Conservation (phyloP, 371 early-diverging fungal genomes). For the Mucor irregularis region DNA sequence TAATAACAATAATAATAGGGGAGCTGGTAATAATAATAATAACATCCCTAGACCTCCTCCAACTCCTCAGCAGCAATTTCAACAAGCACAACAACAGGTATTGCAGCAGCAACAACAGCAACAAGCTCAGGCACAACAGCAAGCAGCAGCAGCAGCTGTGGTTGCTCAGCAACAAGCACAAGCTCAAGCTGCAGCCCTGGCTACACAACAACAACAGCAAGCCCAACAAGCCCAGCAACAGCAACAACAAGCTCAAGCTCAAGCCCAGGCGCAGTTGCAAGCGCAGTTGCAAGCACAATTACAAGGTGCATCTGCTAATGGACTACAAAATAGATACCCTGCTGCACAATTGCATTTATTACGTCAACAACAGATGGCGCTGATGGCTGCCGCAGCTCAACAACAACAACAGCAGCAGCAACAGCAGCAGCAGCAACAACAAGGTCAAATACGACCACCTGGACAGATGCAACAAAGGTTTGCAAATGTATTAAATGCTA, state of each 20-base stretch:
- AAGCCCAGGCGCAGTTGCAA: constrained; percentile 11
- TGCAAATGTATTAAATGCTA: constrained; percentile 26
- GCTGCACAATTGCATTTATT: constrained; percentile 50
- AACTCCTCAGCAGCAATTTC: constrained; percentile 29
- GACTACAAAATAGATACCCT: constrained; percentile 40
- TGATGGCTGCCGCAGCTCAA: constrained; percentile 32
- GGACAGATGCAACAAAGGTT: constrained; percentile 31
- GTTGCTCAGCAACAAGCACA: constrained; percentile 31
- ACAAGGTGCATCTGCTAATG: constrained; percentile 13
- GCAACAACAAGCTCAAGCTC: constrained; percentile 7
- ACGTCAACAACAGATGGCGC: constrained; percentile 46
- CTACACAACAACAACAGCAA: constrained; percentile 21
- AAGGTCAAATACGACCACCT: constrained; percentile 22
- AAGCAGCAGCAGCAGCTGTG: constrained; percentile 6
- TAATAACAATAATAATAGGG: constrained; percentile 11
- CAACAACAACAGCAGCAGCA: constrained; percentile 21
- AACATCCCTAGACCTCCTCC: constrained; percentile 11
- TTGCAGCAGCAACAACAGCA: constrained; percentile 2
- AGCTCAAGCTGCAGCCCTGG: constrained; percentile 32
- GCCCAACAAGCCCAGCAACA: constrained; percentile 15
- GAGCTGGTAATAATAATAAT: constrained; percentile 1
- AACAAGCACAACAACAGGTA: constrained; percentile 23
- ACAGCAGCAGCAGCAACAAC: constrained; percentile 14
- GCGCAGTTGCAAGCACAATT: constrained; percentile 18
- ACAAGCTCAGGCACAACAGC: not conserved